These are phyloP conservation scores for Solanum lignicaule DNA, from an alignment of 257 asterid genomes.

Conservation along the genomic window DNA sequence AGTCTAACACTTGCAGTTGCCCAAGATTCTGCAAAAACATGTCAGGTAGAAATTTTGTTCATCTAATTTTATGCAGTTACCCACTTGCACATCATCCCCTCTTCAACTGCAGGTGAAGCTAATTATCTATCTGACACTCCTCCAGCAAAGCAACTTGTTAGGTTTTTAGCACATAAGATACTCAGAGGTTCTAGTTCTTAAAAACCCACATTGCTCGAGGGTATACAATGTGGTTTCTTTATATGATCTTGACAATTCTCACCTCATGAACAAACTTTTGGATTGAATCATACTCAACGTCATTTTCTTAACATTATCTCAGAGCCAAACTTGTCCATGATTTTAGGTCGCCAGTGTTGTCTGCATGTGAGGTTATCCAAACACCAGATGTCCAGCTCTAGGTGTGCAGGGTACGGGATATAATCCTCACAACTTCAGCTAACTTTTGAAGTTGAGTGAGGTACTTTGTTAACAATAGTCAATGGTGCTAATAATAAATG, in stretches of 20 bases:
- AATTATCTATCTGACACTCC: not conserved
- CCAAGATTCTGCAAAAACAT: not conserved
- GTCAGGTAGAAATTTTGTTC: not conserved
- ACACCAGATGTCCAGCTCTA: not conserved
- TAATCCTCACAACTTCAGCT: not conserved
- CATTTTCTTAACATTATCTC: not conserved
- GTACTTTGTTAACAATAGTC: not conserved
- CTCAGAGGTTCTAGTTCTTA: not conserved
- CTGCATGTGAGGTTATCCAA: not conserved
- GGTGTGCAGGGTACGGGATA: not conserved
- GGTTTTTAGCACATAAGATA: not conserved
- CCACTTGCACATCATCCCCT: not conserved
- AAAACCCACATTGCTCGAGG: not conserved
- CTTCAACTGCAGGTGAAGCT: not conserved
- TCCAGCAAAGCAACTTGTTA: not conserved
- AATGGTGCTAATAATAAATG: not conserved
- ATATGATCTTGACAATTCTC: not conserved
- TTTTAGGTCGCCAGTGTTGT: not conserved
- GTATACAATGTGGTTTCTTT: not conserved
- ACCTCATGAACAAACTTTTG: not conserved
- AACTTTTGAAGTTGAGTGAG: not conserved
- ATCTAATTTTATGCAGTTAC: not conserved
- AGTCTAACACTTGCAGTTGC: not conserved
- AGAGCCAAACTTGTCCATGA: not conserved
- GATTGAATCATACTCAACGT: not conserved